Percentiles rank a stretch among this genome's conserved stretches.
Conservation (phyloP, 2,329 filamentous ascomycete genomes). For the Tetracladium maxilliforme region DNA sequence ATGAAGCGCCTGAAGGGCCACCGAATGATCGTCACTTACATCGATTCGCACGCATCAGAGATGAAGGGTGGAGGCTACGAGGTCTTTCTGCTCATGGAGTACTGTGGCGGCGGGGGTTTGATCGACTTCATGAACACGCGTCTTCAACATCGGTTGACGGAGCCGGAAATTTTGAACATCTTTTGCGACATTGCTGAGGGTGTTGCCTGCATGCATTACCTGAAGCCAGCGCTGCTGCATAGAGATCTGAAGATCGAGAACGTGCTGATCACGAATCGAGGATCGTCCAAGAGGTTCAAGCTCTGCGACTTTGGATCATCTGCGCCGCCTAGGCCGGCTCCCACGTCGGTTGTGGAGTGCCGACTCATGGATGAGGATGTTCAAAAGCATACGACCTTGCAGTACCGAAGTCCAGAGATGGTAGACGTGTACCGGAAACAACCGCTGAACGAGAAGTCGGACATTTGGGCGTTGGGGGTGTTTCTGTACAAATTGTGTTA, state of each 20-base stretch:
- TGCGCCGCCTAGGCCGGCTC: constrained; percentile 69
- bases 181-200: constrained; percentile 93
- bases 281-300: constrained; percentile 68
- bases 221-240: constrained; percentile 84
- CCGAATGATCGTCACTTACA: constrained; percentile 90
- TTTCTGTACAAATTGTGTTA: constrained; percentile 97
- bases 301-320: constrained; percentile 96
- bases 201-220: constrained; percentile 97
- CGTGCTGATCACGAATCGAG: constrained; percentile 64
- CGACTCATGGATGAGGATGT: constrained; percentile 92
- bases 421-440: constrained; percentile 94
- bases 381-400: constrained; percentile 90
- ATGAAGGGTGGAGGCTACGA: constrained; percentile 88
- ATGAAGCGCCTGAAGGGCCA: constrained; percentile 99
- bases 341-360: constrained; percentile 76
- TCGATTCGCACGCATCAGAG: constrained; percentile 95
- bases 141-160: constrained; percentile 87
- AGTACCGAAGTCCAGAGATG: constrained; percentile 98
- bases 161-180: constrained; percentile 94
- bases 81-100: constrained; percentile 97
- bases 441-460: constrained; percentile 95
- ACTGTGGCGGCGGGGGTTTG: constrained; percentile 81
- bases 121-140: constrained; percentile 99
- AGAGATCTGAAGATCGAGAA: constrained; percentile 97
- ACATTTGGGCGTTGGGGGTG: constrained; percentile 94